Conservation (phyloP, 345 rosid genomes). For the Murraya paniculata region DNA sequence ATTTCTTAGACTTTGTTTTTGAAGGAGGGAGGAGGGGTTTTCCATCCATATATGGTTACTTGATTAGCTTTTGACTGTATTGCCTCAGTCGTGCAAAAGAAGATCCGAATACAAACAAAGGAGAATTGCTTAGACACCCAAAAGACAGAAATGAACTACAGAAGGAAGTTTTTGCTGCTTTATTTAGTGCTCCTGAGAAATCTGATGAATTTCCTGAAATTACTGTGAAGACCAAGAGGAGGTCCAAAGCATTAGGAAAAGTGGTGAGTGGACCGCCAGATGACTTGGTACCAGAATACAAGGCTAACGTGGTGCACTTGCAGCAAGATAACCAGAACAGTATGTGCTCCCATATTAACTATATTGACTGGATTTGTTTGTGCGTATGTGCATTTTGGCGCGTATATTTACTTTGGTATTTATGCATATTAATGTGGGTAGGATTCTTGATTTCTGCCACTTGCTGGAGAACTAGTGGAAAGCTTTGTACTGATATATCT, state of each 20-base stretch:
- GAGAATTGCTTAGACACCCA: constrained; percentile 15
- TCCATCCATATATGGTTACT: background rate
- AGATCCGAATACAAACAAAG: constrained; percentile 21
- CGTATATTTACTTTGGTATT: no score
- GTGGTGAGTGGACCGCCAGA: constrained; percentile 32
- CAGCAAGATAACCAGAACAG: constrained; percentile 26
- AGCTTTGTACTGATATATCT: no score
- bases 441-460: background rate
- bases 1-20: background rate
- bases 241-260: constrained; percentile 30
- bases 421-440: no score
- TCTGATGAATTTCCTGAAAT: constrained; percentile 25
- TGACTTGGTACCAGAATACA: constrained; percentile 23
- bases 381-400: no score
- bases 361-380: background rate
- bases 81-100: constrained; percentile 2
- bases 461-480: background rate
- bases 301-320: constrained; percentile 1
- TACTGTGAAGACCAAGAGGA: constrained; percentile 18
- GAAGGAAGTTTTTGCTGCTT: constrained; percentile 40
- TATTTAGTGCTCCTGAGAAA: constrained; percentile 32
- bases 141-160: constrained; percentile 32
- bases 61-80: constrained; percentile 2
- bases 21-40: background rate
- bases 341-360: constrained; percentile 19